Conservation (phyloP, 192 early-diverging fungal genomes). For the Cetraspora pellucida region DNA sequence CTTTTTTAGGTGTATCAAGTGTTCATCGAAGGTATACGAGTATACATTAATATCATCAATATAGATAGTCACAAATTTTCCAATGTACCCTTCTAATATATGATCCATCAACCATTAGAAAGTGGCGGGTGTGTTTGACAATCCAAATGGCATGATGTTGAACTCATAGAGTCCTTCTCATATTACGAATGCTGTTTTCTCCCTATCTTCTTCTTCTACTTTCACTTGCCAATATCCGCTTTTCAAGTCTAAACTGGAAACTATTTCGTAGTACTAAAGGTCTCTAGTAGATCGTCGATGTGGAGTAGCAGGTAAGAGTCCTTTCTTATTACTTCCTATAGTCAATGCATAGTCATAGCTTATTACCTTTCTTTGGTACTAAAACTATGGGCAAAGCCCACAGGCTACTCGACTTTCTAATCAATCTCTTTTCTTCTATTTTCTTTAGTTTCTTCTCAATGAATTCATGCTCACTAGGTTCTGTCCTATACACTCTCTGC, state of each 20-base stretch:
- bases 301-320: slow-evolving; percentile 46
- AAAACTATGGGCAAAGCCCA: slow-evolving; percentile 43
- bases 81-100: slow-evolving; percentile 33
- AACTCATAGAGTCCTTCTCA: slow-evolving; percentile 42
- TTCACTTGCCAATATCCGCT: slow-evolving; percentile 35
- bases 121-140: slow-evolving; percentile 42
- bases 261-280: slow-evolving; percentile 12
- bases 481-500: neutral
- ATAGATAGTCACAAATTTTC: slow-evolving; percentile 36
- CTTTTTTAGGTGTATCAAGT: neutral
- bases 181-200: slow-evolving; percentile 42
- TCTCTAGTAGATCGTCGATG: slow-evolving; percentile 43
- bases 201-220: neutral
- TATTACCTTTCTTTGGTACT: slow-evolving; percentile 43
- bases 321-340: slow-evolving; percentile 42
- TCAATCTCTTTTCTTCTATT: neutral
- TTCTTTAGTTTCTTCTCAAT: neutral
- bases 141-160: slow-evolving; percentile 42
- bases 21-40: slow-evolving; percentile 38
- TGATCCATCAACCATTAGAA: slow-evolving; percentile 50
- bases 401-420: neutral
- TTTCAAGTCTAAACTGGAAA: slow-evolving; percentile 36
- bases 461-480: neutral
- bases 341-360: slow-evolving; percentile 40
- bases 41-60: slow-evolving; percentile 57